Base-by-base conservation (phyloP, 306 rosid genomes). In the Argentina anserina region DNA sequence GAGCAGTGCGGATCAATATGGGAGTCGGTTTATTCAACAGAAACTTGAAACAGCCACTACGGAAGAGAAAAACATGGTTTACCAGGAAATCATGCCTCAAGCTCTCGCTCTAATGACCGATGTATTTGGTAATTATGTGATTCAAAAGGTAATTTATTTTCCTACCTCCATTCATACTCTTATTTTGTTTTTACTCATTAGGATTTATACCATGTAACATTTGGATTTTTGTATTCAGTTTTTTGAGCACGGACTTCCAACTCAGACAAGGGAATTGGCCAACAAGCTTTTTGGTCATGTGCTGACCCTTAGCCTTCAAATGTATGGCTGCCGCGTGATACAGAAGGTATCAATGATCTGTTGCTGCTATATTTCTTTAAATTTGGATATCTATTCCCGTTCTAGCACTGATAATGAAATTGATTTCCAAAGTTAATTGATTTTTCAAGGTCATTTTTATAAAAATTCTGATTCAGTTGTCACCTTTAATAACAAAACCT, bases 281-380 rank as follows among this genome's bases (percentile, higher is more conserved):
- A 88, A 94, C 88, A 84, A 94, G 69, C 96, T 94, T 69, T 59
- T 85, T 26, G 84, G 87, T 18, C 96, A 94, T 65, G 96, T 94
- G 52, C 88, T 94, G 75, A 81, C 91, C 10, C 92, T 91, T 36
- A 85, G 97, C 86, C 99, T 94, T 86, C 99, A 94, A 77, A 94
- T 94, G 99, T 91, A 94, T 84, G 99, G 99, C 67, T 94, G 99
- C 46, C 89, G 99, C 7, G 97, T 94, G 74, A 94, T 94, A 78
- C 99, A 94, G 78, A 94, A 94, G 97, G 98, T 91, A 89, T 45
- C 49, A 56, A 31, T 60, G 52, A 18, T 64, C 45, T 82, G 36
- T 36, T 74, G 14, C 68, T 47, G 13, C 71, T 75, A 14, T 3
- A 41, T 5, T 69, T 41, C 12, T 40, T 69, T 15, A 26, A 28